Percentiles rank a stretch among this genome's conserved stretches.
Evolutionary conservation across 2,329 filamentous ascomycete species (phyloP).

Genomic region (Scedosporium apiospermum): DNA sequence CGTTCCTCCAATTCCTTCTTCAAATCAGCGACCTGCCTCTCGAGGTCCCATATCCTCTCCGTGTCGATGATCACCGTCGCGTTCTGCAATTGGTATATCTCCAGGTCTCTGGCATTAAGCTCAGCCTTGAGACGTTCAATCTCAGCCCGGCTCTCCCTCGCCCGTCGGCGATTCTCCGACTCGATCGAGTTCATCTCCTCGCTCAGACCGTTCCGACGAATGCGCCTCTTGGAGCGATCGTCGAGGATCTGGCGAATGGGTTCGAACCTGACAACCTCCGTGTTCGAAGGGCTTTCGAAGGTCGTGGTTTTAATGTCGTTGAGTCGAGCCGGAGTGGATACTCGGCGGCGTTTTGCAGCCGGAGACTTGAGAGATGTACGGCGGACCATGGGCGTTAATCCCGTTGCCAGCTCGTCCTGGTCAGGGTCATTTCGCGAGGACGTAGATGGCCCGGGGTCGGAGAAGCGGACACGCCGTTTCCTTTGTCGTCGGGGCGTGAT

Average conservation of each 20-base stretch:
- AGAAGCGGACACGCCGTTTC: conserved; percentile 46
- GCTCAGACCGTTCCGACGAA: conserved; percentile 45
- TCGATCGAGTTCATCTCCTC: conserved; percentile 48
- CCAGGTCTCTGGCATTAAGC: conserved; percentile 38
- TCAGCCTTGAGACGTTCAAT: conserved; percentile 38
- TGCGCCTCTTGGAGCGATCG: conserved; percentile 46
- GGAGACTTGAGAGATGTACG: conserved; percentile 35
- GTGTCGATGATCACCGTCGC: conserved; percentile 40
- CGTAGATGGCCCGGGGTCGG: conserved; percentile 37
- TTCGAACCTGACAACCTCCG: conserved; percentile 27
- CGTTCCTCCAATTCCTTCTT: conserved; percentile 20
- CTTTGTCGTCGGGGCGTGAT: conserved; percentile 23
- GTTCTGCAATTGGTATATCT: conserved; percentile 43
- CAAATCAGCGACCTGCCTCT: conserved; percentile 27
- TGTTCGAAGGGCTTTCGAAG: conserved; percentile 16
- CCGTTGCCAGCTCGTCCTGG: conserved; percentile 28
- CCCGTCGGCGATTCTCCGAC: conserved; percentile 32
- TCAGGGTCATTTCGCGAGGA: too few species aligned
- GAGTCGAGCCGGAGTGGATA: conserved; percentile 29
- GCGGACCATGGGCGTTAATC: conserved; percentile 49
- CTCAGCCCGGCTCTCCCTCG: conserved; percentile 31
- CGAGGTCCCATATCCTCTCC: conserved; percentile 31
- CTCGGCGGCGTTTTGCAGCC: conserved; percentile 28
- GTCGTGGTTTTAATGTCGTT: neutral
- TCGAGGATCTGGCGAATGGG: conserved; percentile 46